Evolutionary conservation across 805 yeast species (phyloP).

Genomic region (Saccharomycopsis amapae): DNA sequence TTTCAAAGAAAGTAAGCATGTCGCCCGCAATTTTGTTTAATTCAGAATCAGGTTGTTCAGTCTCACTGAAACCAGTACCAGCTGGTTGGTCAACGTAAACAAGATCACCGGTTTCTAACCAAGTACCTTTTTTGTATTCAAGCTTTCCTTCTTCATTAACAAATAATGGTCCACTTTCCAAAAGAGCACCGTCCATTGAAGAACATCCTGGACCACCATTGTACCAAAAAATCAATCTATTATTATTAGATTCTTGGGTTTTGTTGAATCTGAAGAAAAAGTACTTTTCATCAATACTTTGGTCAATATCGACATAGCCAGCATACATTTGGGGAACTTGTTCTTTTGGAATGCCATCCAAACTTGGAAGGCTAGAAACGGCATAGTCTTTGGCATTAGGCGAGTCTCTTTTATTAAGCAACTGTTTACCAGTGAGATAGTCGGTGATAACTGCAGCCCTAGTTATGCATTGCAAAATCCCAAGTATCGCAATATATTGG

Average conservation of each 20-base stretch:
- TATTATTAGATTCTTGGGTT: slow-evolving; percentile 19
- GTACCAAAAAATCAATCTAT: slow-evolving; percentile 71
- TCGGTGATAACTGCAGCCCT: too few relatives aligned
- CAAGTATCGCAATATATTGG: too few relatives aligned
- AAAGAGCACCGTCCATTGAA: slow-evolving; percentile 92
- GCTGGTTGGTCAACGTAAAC: slow-evolving; percentile 91
- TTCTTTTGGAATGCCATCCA: slow-evolving; percentile 6
- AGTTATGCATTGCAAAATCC: too few relatives aligned
- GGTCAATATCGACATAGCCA: slow-evolving; percentile 55
- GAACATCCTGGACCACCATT: slow-evolving; percentile 99
- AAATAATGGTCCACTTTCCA: slow-evolving; percentile 88
- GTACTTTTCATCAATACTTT: slow-evolving; percentile 47
- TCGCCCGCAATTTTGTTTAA: slow-evolving; percentile 52
- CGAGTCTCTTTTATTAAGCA: too few relatives aligned
- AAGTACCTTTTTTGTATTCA: slow-evolving; percentile 60
- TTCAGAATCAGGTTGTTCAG: slow-evolving; percentile 48
- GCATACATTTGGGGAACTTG: slow-evolving; percentile 41
- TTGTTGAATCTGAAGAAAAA: slow-evolving; percentile 67
- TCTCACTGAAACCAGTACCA: slow-evolving; percentile 83
- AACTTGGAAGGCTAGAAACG: slow-evolving; percentile 17
- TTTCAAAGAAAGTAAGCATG: slow-evolving; percentile 56
- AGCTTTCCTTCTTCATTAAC: slow-evolving; percentile 43
- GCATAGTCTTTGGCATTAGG: slow-evolving; percentile 24
- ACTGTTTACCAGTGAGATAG: too few relatives aligned
- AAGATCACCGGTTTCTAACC: slow-evolving; percentile 75